Base-by-base conservation (phyloP, 208 protist genomes). In the Entamoeba moshkovskii region DNA sequence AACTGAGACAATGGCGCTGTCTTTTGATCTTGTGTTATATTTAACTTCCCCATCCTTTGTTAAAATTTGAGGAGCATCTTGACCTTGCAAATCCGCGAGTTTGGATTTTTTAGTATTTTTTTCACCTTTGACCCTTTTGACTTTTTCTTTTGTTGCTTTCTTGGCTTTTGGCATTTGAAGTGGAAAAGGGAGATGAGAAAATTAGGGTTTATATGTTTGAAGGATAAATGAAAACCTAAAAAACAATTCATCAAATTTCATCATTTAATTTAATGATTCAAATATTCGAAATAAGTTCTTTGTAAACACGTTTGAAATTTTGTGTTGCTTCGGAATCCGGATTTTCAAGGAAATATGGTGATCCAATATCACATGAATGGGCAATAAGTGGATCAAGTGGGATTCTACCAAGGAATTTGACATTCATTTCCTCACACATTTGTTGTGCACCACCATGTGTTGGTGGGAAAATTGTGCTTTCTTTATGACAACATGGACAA, bases 401-500 rank as follows among this genome's bases (percentile, higher is more conserved):
- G 22, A 73, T 73, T 42, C 22, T 25, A n/a, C 59, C 59, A 11
- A 73, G 29, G 22, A 73, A 73, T 38, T 73, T 73, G 22, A 73
- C 59, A 11, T 2, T 29, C 59, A 73, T 73, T 38, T 73, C 59
- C 22, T 73, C 3, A 38, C 59, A 73, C 59, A 73, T 73, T 73
- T 73, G 18, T 38, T 73, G 1, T 42, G 59, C 38, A 45, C 73
- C 73, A 45, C 73, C 73, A 52, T 13, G 44, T 2, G 47, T 91
- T 45, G 92, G 45, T 29, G 22, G 11, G 85, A 95, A 95, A 29
- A 95, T 94, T 8, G 4, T 16, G 42, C 92, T 94, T 18, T 45
- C 52, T 33, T 94, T 59, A 42, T 46, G 38, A 59, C 94, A 95
- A 33, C 73, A 47, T 16, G 94, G 94, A 92, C 94, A 95, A 25